phyloP scores from a whole-genome alignment of 345 rosid species.

The Citrus mangshanensis region DNA sequence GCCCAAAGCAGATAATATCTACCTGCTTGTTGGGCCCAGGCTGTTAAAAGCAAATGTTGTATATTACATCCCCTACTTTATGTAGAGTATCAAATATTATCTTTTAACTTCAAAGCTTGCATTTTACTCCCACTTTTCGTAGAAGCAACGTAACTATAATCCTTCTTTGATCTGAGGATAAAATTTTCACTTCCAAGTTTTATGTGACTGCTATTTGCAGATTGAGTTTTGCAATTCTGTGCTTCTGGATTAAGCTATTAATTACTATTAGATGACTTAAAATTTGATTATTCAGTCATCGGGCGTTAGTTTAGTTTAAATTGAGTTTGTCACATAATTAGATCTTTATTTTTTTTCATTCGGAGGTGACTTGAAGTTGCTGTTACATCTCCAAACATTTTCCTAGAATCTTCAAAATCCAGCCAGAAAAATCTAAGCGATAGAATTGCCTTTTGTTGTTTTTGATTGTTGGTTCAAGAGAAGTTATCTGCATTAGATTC shows the following conservation, averaged over 20 bases:
- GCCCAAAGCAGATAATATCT: too few species aligned
- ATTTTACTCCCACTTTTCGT: too few species aligned
- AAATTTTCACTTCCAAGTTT: background rate
- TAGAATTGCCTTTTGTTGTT: background rate
- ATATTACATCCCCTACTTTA: too few species aligned
- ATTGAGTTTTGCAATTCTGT: background rate
- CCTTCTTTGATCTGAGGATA: background rate
- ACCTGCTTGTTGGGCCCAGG: rapidly evolving
- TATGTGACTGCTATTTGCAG: background rate
- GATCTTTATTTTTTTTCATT: background rate
- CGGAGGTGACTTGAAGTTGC: background rate
- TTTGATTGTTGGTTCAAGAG: background rate
- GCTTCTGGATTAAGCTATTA: background rate
- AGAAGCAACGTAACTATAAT: too few species aligned
- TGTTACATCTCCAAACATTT: background rate
- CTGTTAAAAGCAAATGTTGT: too few species aligned
- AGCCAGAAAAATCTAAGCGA: background rate
- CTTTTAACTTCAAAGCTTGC: too few species aligned
- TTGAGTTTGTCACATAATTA: background rate
- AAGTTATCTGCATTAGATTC: background rate
- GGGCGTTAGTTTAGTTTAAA: background rate
- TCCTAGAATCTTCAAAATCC: background rate
- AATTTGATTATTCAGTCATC: background rate
- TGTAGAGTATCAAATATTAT: too few species aligned
- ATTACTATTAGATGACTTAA: background rate